A percentile compares a stretch with the other conserved stretches of the same genome.
These are phyloP conservation scores for Plantago major DNA, from an alignment of 257 asterid species.

Conservation along the genomic window DNA sequence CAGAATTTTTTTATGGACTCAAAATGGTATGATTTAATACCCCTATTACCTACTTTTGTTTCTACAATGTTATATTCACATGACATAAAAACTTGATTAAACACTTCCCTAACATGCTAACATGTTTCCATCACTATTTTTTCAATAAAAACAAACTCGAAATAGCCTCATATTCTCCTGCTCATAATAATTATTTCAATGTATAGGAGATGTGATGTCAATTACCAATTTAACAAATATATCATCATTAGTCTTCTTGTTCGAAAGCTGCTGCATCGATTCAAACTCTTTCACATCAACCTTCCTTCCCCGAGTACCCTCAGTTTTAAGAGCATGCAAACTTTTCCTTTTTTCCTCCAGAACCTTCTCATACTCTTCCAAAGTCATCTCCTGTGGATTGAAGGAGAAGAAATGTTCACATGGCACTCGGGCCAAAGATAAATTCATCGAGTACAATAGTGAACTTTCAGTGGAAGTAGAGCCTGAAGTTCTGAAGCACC, in stretches of 20 bases:
- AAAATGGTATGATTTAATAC: no score
- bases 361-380: conserved; percentile 84
- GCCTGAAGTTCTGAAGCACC: no score
- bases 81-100: no score
- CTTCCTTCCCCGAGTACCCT: conserved; percentile 49
- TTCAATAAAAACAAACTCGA: no score
- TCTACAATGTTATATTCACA: no score
- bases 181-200: not conserved
- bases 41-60: no score
- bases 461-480: no score
- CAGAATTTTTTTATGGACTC: no score
- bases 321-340: conserved; percentile 50
- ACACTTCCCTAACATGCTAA: no score
- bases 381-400: conserved; percentile 71
- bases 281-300: conserved; percentile 71
- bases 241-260: conserved; percentile 65
- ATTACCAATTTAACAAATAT: conserved; percentile 74
- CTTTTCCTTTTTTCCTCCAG: conserved; percentile 80
- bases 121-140: no score
- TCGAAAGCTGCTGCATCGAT: conserved; percentile 72
- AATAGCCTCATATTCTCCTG: no score
- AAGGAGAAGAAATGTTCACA: conserved; percentile 6
- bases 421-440: conserved; percentile 4
- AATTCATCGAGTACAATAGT: no score
- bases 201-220: not conserved